Base-by-base conservation (phyloP, 805 yeast genomes). In the Naumovozyma baii region DNA sequence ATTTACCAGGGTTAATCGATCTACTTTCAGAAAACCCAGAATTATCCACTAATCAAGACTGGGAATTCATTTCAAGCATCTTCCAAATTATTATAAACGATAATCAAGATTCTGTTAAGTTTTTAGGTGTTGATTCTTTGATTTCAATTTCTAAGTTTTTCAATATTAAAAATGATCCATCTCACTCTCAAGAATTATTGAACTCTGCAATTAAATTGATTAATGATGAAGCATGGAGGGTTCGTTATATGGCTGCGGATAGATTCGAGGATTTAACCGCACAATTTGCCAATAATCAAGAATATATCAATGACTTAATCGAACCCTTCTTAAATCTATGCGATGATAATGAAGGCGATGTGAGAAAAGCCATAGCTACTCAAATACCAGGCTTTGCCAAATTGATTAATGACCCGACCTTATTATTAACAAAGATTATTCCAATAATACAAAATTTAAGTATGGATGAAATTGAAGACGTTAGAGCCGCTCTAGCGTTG, bases 191-290 rank as follows among this genome's bases (percentile, higher is more conserved):
- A 36, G 83, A 80, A 48, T 68, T 83, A 42, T 69, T 83, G 45
- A 67, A 70, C 38, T 74, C 80, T 47, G 72, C 94, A 2, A 70
- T 81, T 47, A 76, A 76, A 47, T 70, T 92, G 49, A 80, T 85
- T 42, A 74, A 72, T 47, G 98, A 92, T 66, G 86, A 84, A 63
- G 82, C 94, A 55, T 92, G 99, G 99, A 79, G 98, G 63, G 97
- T 92, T 41, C 80, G 98, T 55, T 92, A 90, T 64, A 87, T 92
- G 80, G 94, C 95, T 26, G 95, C 96, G n/a, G 96, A 90, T 59
- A 74, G 87, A 52, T 88, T 87, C 56, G 84, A 80, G 50, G 68
- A 70, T 46, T 73, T 92, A 44, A 85, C 94, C 2, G 51, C 64
- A 14, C 78, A 76, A 48, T 79, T 88, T 54, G 68, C 70, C 49